Base-by-base conservation (phyloP, 2,329 filamentous ascomycete genomes). In the Cordyceps militaris region DNA sequence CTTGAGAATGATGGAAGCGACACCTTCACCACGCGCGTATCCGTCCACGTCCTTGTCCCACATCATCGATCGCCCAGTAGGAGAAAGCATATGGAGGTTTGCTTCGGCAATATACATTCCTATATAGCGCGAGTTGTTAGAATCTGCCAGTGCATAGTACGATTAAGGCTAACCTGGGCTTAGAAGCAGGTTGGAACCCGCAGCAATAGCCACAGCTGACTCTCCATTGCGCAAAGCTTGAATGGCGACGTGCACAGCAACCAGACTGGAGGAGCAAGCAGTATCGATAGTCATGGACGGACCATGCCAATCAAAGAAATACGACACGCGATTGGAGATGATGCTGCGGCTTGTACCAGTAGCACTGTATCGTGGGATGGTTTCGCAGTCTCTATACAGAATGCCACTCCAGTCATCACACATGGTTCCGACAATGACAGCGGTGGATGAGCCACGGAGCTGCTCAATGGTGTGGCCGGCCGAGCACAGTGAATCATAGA, bases 11-110 rank as follows among this genome's bases (percentile, higher is more conserved):
- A 82, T 61, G 0, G 70, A 66, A 0, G 72, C 75, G 4, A 78
- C 63, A 1, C 79, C 80, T 46, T 84, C 81, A 5, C 79, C 80
- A 0, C 79, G 71, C 3, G 70, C 78, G 61, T 81, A 81, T 1
- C 79, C 80, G 61, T 80, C 67, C 0, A 76, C 80, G 1, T 64
- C 65, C 1, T 63, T 66, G 60, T 77, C 74, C 67, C 71, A 78
- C 67, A 73, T 74, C 3, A 64, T 63, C 50, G 63, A 70, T 9
- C 64, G 61, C 6, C 70, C 69, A 0, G 61, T 68, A 0, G 71
- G 66, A 2, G 71, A 73, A 2, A 77, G 63, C 72, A 76, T 76
- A 60, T 76, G 75, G 38, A 79, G 65, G 58, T 78, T 74, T 54
- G 72, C 74, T 3, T 60, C 58, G 3, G 57, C 49, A 32, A 63